Base-by-base conservation (phyloP, 2,329 filamentous ascomycete species). In the Pseudopyricularia cyperi region DNA sequence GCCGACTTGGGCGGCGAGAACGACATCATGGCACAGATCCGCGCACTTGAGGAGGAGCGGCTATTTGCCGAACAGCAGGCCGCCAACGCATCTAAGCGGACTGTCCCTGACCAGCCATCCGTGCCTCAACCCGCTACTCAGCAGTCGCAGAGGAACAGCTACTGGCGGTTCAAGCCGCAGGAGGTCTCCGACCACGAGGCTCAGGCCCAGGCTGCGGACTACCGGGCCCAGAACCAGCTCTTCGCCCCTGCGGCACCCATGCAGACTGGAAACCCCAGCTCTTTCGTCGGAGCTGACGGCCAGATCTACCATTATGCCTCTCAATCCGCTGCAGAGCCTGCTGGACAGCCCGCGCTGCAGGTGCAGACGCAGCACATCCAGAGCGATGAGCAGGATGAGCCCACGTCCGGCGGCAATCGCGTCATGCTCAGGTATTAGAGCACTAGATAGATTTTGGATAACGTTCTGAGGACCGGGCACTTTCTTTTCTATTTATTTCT, bases 11-110 rank as follows among this genome's bases (percentile, higher is more conserved):
- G 33, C 33, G 9, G 22, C 33, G 33, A 37, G 19, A 17, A 28
- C 22, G 9, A 50, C 19, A 60, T 65, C 51, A 56, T 62, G 46
- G 62, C 63, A 9, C 62, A 61, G 50, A 63, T 65, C 50, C 60
- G 62, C 51, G 63, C 61, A 3, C 58, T 65, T 1, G 64, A 66
- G 58, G 60, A 62, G 50, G 63, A 66, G 55, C 57, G 60, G 19
- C 37, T 58, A 15, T 63, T 60, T 42, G 61, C 57, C 5, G 58
- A 61, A 53, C 55, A 50, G 48, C 39, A 57, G 33, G 55, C 55
- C 22, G 59, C 58, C 7, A 57, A 56, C 7, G 53, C 52, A 26
- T 57, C 47, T 34, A 22, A 52, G 51, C 22, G 12, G 15, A 4
- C 19, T 7, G 46, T n/a, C 46, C 28, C 7, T 6, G 11, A 46